These are phyloP conservation scores for Cercophora sp. DNA, from an alignment of 495 filamentous ascomycete species.

Conservation along the genomic window DNA sequence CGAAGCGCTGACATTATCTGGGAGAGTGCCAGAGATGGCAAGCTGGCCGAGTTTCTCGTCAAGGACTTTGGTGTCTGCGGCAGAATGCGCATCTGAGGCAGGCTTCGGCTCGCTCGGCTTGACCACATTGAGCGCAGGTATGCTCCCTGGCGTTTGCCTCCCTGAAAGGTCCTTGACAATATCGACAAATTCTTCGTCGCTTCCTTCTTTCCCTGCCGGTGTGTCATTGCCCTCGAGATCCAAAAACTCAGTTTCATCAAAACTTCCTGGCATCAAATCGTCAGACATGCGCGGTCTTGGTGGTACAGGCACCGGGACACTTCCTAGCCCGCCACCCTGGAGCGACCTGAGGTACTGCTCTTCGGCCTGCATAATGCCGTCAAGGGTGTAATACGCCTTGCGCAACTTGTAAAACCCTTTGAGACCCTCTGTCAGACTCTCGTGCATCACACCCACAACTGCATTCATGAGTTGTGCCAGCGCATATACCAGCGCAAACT, in stretches of 20 bases:
- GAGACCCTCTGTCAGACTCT: slow-evolving; percentile 87
- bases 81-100: background rate
- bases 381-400: slow-evolving; percentile 81
- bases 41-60: slow-evolving; percentile 23
- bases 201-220: slow-evolving; percentile 11
- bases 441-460: slow-evolving; percentile 82
- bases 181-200: slow-evolving; percentile 27
- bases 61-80: background rate
- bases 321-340: background rate
- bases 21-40: background rate
- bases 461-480: slow-evolving; percentile 87
- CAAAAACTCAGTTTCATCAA: slow-evolving; percentile 33
- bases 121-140: too few relatives aligned
- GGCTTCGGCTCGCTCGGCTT: background rate
- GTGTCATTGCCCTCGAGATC: slow-evolving; percentile 16
- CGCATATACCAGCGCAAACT: slow-evolving; percentile 71
- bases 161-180: slow-evolving; percentile 28
- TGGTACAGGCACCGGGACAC: background rate
- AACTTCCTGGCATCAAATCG: slow-evolving; percentile 33
- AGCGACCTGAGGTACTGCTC: slow-evolving; percentile 34
- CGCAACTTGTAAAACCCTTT: slow-evolving; percentile 90
- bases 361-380: slow-evolving; percentile 60
- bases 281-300: slow-evolving; percentile 21
- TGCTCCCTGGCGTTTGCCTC: slow-evolving; percentile 26
- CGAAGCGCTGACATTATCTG: too few relatives aligned